Conservation (phyloP, 306 rosid species). For the Fragaria ananassa region DNA sequence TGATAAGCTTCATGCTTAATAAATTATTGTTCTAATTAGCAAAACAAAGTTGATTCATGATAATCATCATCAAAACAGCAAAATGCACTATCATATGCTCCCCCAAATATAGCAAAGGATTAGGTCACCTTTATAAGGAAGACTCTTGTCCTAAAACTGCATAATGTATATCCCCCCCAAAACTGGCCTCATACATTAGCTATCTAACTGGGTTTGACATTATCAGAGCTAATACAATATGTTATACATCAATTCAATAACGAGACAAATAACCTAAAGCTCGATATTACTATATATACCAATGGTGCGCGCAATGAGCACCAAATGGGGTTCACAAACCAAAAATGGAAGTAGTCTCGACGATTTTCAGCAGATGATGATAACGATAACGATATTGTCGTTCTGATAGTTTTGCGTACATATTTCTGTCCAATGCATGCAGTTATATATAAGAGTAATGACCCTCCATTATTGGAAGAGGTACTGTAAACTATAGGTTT, state of each 20-base stretch:
- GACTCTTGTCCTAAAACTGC: neutral
- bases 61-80: neutral
- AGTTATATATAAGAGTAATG: neutral
- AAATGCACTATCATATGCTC: neutral
- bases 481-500: neutral
- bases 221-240: neutral
- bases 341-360: neutral
- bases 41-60: neutral
- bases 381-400: neutral
- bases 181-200: neutral
- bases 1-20: neutral
- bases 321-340: neutral
- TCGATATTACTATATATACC: neutral
- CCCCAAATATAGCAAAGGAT: neutral
- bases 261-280: neutral
- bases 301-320: neutral
- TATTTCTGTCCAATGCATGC: neutral
- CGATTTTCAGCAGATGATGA: too few species aligned
- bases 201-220: neutral
- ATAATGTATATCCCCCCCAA: neutral
- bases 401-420: neutral
- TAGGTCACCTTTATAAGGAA: neutral
- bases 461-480: neutral
- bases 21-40: too few species aligned
- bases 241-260: neutral